Percentiles rank a stretch among this genome's conserved stretches.
These are phyloP conservation scores for Corrigiola litoralis DNA, from an alignment of 179 eudicot genomes.

Conservation along the genomic window DNA sequence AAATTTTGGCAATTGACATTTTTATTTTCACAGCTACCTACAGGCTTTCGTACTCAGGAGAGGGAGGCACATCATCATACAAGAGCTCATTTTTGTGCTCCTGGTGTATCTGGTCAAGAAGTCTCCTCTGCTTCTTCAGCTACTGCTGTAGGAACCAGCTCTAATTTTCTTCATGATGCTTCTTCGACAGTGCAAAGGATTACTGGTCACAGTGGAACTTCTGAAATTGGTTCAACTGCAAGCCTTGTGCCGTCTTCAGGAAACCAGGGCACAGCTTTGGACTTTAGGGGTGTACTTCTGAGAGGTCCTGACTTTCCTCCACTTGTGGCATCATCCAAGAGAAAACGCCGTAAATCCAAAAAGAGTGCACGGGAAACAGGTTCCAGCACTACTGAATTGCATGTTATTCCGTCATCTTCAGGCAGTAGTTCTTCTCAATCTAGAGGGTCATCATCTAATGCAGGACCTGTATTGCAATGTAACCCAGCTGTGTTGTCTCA, in stretches of 20 bases:
- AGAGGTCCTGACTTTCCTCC: constrained; percentile 71
- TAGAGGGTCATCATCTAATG: constrained; percentile 13
- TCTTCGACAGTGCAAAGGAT: constrained; percentile 9
- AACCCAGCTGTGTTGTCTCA: constrained; percentile 24
- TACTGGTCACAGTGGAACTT: constrained; percentile 23
- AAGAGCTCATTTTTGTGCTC: constrained; percentile 14
- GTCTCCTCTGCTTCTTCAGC: constrained; percentile 8
- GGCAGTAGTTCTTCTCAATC: constrained; percentile 16
- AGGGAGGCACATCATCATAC: constrained; percentile 16
- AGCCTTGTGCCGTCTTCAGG: constrained; percentile 47
- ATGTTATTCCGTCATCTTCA: constrained; percentile 22
- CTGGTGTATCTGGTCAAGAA: constrained; percentile 11
- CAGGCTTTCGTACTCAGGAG: constrained; percentile 28
- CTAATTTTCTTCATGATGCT: constrained; percentile 9
- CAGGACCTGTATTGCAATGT: constrained; percentile 12
- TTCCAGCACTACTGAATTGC: constrained; percentile 41
- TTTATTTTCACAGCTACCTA: constrained; percentile 23
- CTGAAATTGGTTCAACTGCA: constrained; percentile 30
- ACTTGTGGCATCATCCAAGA: constrained; percentile 43
- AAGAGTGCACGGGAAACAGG: constrained; percentile 33
- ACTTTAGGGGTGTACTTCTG: constrained; percentile 31
- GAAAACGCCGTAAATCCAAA: constrained; percentile 45
- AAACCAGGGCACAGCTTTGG: constrained; percentile 49
- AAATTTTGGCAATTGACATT: background rate
- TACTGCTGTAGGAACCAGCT: constrained; percentile 12